Conservation (phyloP, 2,329 filamentous ascomycete genomes). For the Ilyonectria destructans region DNA sequence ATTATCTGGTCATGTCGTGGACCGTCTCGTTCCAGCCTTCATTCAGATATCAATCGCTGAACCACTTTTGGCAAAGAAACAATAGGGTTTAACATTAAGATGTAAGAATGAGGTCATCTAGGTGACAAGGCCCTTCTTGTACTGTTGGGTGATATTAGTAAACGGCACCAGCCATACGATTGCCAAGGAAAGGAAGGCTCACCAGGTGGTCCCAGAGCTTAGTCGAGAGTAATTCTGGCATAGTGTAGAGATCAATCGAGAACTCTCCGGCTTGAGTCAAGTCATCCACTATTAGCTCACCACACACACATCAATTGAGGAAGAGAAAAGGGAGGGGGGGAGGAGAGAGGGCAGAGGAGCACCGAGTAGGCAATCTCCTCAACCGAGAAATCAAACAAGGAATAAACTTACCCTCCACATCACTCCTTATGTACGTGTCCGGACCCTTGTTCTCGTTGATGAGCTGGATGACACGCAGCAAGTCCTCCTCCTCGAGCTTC, state of each 20-base stretch:
- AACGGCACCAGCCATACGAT: neutral
- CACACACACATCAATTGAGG: slow-evolving; percentile 53
- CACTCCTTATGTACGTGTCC: slow-evolving; percentile 97
- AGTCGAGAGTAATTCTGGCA: slow-evolving; percentile 90
- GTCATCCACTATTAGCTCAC: slow-evolving; percentile 56
- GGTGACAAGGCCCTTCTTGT: slow-evolving; percentile 60
- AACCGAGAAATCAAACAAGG: slow-evolving; percentile 6
- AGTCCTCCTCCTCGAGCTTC: slow-evolving; percentile 91
- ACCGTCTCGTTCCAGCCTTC: slow-evolving; percentile 40
- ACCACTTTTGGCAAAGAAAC: slow-evolving; percentile 39
- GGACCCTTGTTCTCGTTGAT: slow-evolving; percentile 97
- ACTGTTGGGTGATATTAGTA: slow-evolving; percentile 46
- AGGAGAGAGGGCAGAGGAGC: neutral
- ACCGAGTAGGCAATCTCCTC: slow-evolving; percentile 5
- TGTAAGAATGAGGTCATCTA: slow-evolving; percentile 41
- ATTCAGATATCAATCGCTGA: slow-evolving; percentile 41
- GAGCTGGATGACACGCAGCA: slow-evolving; percentile 96
- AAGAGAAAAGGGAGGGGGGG: slow-evolving; percentile 32
- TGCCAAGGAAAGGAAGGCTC: slow-evolving; percentile 46
- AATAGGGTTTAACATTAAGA: slow-evolving; percentile 41
- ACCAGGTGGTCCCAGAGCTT: slow-evolving; percentile 93
- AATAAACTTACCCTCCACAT: slow-evolving; percentile 85
- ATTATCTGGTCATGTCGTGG: slow-evolving; percentile 47
- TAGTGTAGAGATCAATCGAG: slow-evolving; percentile 97
- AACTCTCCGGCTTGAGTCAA: slow-evolving; percentile 86